Conservation (phyloP, 768 basidiomycete species). For the Auriscalpium orientale region DNA sequence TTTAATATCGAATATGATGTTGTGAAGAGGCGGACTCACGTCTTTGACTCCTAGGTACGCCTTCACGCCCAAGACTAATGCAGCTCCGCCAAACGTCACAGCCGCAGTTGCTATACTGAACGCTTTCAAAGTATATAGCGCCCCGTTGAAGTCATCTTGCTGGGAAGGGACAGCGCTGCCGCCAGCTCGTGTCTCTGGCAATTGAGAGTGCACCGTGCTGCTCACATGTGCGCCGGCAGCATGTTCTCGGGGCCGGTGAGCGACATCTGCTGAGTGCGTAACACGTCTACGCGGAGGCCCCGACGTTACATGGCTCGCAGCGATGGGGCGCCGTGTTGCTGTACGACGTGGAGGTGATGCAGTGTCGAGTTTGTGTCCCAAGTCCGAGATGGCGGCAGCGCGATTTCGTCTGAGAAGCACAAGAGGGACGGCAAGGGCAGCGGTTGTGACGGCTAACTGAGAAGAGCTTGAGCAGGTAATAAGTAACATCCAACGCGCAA, state of each 20-base stretch:
- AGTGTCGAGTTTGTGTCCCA: constrained; percentile 15
- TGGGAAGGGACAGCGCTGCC: neutral
- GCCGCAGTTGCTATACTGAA: constrained; percentile 58
- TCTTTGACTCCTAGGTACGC: constrained; percentile 44
- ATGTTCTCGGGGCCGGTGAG: neutral
- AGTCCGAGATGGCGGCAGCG: constrained; percentile 2
- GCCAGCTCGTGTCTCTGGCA: neutral
- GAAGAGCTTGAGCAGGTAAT: neutral
- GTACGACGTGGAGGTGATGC: constrained; percentile 8
- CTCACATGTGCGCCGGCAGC: neutral
- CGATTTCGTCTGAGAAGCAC: constrained; percentile 22
- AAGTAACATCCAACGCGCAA: neutral
- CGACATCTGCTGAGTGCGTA: neutral
- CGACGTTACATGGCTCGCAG: neutral
- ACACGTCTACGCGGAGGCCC: neutral
- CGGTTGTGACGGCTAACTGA: constrained; percentile 26
- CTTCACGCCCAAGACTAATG: constrained; percentile 42
- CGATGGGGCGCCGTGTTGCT: neutral
- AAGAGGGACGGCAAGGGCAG: constrained; percentile 23
- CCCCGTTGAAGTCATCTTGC: constrained; percentile 38
- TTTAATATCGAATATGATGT: constrained; percentile 1
- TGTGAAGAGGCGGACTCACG: constrained; percentile 31
- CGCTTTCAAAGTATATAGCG: constrained; percentile 52
- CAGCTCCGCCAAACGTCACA: constrained; percentile 41
- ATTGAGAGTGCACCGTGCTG: neutral